Percentiles rank a stretch among this genome's conserved stretches.
phyloP scores from a whole-genome alignment of 768 basidiomycete genomes.

The Termitomyces sp. region DNA sequence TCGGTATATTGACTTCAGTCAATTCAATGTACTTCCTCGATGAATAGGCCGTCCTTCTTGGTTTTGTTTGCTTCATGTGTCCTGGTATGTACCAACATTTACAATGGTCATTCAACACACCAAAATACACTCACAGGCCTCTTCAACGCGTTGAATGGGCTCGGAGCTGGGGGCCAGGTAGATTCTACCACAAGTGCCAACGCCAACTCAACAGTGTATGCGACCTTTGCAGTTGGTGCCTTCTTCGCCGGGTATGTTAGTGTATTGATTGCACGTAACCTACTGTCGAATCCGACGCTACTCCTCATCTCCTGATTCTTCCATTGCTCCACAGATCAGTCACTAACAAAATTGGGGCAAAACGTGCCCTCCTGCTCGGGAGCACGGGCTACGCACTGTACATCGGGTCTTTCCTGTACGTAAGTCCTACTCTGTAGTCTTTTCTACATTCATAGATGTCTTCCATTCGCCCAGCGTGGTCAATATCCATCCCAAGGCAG shows the following conservation, averaged over 20 bases:
- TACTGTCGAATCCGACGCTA: neutral
- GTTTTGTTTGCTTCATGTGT: conserved; percentile 55
- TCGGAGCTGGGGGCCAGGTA: conserved; percentile 61
- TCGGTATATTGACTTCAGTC: conserved; percentile 13
- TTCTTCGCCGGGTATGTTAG: conserved; percentile 64
- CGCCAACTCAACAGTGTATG: conserved; percentile 54
- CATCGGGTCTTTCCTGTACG: conserved; percentile 71
- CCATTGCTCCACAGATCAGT: conserved; percentile 46
- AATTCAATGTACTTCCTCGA: neutral
- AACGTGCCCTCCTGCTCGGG: conserved; percentile 70
- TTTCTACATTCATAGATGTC: neutral
- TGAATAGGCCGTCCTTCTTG: conserved; percentile 43
- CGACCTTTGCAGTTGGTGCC: conserved; percentile 56
- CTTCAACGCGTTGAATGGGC: conserved; percentile 61
- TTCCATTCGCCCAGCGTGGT: conserved; percentile 40
- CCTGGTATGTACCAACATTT: conserved; percentile 32
- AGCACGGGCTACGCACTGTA: conserved; percentile 75
- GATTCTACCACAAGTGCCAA: conserved; percentile 53
- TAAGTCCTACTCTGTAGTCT: neutral
- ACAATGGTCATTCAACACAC: neutral
- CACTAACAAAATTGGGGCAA: conserved; percentile 79
- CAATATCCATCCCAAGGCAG: conserved; percentile 64
- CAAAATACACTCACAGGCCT: conserved; percentile 39
- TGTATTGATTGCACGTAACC: neutral
- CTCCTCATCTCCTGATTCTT: neutral